These are phyloP conservation scores for Acacia acuminata DNA, from an alignment of 306 rosid genomes.

Conservation along the genomic window DNA sequence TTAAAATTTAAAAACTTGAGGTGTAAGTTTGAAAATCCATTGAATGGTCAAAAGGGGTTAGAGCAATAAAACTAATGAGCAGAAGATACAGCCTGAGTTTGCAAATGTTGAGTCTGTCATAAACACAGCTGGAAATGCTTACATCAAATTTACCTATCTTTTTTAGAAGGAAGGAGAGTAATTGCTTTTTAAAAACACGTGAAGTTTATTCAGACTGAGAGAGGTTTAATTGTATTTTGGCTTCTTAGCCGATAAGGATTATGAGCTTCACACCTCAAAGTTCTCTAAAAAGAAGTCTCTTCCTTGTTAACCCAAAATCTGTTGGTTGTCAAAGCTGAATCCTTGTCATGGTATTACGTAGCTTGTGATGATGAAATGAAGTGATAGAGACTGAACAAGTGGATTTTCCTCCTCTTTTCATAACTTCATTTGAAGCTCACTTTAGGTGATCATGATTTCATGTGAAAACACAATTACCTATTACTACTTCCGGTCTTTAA, in stretches of 20 bases:
- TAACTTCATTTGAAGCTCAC: neutral
- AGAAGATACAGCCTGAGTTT: neutral
- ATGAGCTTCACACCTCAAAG: neutral
- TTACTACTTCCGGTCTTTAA: neutral
- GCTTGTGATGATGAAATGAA: neutral
- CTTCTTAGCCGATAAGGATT: neutral
- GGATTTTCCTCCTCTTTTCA: neutral
- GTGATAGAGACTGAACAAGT: neutral
- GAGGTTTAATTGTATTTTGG: neutral
- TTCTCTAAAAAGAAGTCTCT: neutral
- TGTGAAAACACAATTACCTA: neutral
- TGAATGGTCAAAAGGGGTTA: constrained; percentile 20
- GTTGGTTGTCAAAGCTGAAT: neutral
- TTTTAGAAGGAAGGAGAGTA: neutral
- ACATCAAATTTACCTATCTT: neutral
- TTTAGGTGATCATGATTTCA: neutral
- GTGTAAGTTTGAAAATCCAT: constrained; percentile 21
- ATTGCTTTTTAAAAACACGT: neutral
- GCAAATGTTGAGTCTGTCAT: constrained; percentile 9
- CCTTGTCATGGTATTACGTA: neutral
- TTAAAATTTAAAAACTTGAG: neutral
- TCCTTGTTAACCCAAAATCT: neutral
- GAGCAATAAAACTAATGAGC: constrained; percentile 9
- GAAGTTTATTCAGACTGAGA: neutral
- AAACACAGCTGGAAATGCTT: neutral